phyloP scores from a whole-genome alignment of 2,329 filamentous ascomycete species.

The Alternaria infectoria region DNA sequence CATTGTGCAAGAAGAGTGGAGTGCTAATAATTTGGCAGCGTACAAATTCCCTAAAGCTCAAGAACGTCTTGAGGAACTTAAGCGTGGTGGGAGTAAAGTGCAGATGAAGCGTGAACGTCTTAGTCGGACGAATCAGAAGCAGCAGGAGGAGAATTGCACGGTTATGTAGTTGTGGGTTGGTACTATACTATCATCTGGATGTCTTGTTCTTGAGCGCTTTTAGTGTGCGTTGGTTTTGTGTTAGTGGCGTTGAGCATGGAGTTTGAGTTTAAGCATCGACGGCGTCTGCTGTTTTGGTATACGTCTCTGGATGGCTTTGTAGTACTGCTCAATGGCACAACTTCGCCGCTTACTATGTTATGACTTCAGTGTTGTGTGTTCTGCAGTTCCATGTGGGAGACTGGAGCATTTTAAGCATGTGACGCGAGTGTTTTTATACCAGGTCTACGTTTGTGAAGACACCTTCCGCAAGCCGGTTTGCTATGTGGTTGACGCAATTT shows the following conservation, averaged over 20 bases:
- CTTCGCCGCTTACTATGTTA: too few species aligned
- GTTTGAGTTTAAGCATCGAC: background rate
- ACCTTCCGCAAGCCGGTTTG: too few species aligned
- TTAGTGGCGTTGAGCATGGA: background rate
- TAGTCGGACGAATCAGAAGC: conserved; percentile 79
- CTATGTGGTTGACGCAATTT: fast-evolving
- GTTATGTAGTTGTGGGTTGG: conserved; percentile 67
- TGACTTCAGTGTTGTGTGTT: too few species aligned
- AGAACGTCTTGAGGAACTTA: conserved; percentile 90
- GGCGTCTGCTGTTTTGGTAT: background rate
- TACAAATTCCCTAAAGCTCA: conserved; percentile 95
- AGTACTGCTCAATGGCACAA: too few species aligned
- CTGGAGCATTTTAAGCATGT: too few species aligned
- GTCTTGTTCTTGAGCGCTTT: background rate
- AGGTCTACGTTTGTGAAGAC: too few species aligned
- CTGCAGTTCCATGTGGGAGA: too few species aligned
- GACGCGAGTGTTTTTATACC: too few species aligned
- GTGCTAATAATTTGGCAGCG: conserved; percentile 59
- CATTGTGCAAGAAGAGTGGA: background rate
- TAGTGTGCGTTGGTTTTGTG: background rate
- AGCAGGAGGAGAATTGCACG: conserved; percentile 86
- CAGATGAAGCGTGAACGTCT: conserved; percentile 79
- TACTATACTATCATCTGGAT: background rate
- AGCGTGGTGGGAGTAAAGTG: conserved; percentile 74
- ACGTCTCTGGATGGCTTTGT: too few species aligned